Evolutionary conservation across 768 basidiomycete species (phyloP).

Genomic region (Pilatotrama ljubarskyi): DNA sequence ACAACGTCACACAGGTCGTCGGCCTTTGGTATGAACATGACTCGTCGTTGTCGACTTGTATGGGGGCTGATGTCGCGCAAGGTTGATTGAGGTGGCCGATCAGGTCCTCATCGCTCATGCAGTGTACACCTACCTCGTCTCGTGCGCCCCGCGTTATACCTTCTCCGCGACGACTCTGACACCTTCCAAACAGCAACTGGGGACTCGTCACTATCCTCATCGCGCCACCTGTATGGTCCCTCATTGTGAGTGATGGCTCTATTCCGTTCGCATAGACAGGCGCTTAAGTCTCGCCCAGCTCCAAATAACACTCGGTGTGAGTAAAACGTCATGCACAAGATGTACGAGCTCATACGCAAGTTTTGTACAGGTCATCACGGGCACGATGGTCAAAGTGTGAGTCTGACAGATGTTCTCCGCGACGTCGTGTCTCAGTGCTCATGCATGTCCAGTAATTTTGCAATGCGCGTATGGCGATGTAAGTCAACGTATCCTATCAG

Average conservation of each 20-base stretch:
- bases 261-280: background rate
- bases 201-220: conserved; percentile 25
- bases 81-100: conserved; percentile 49
- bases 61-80: conserved; percentile 26
- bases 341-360: background rate
- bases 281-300: conserved; percentile 13
- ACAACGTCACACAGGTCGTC: conserved; percentile 29
- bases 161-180: background rate
- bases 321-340: background rate
- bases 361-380: conserved; percentile 48
- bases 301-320: conserved; percentile 31
- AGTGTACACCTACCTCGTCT: conserved; percentile 55
- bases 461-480: conserved; percentile 67
- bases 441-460: conserved; percentile 41
- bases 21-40: conserved; percentile 32
- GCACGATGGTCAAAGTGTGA: conserved; percentile 56
- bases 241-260: conserved; percentile 19
- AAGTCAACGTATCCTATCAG: conserved; percentile 12
- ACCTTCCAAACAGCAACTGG: conserved; percentile 25
- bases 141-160: conserved; percentile 37
- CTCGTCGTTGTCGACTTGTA: background rate
- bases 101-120: conserved; percentile 52
- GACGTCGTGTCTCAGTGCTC: background rate
- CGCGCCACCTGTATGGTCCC: conserved; percentile 25
- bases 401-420: conserved; percentile 19